Conservation (phyloP, 78 protist genomes). For the Dictyostelium brefeldianum region DNA sequence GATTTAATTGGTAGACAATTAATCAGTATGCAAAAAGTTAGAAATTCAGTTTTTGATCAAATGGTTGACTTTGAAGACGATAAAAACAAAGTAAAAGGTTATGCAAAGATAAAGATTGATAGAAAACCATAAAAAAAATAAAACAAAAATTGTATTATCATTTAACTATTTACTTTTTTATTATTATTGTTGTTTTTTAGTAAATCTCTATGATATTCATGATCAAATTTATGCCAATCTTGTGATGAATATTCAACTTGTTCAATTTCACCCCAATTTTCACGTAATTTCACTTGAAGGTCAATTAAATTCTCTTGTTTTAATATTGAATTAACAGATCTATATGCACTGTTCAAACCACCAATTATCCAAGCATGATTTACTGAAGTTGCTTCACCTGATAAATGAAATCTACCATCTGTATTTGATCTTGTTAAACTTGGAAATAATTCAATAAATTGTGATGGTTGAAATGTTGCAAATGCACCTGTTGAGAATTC, state of each 20-base stretch:
- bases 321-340: constrained; percentile 32
- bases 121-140: neutral
- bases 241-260: neutral
- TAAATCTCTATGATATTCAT: no score
- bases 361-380: constrained; percentile 58
- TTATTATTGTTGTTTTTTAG: no score
- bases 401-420: constrained; percentile 26
- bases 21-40: neutral
- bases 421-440: neutral
- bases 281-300: neutral
- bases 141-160: no score
- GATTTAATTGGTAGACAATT: neutral
- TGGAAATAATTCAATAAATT: constrained; percentile 18
- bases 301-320: neutral
- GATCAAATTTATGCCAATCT: neutral
- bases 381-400: constrained; percentile 18
- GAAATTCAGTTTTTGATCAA: neutral
- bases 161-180: no score
- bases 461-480: constrained; percentile 29
- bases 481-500: constrained; percentile 21
- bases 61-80: neutral
- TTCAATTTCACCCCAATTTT: constrained; percentile 46
- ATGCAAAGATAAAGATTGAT: neutral
- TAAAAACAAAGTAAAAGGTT: neutral
- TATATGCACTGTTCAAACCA: constrained; percentile 33